Base-by-base conservation (phyloP, 805 yeast species). In the Candida lessepsii region DNA sequence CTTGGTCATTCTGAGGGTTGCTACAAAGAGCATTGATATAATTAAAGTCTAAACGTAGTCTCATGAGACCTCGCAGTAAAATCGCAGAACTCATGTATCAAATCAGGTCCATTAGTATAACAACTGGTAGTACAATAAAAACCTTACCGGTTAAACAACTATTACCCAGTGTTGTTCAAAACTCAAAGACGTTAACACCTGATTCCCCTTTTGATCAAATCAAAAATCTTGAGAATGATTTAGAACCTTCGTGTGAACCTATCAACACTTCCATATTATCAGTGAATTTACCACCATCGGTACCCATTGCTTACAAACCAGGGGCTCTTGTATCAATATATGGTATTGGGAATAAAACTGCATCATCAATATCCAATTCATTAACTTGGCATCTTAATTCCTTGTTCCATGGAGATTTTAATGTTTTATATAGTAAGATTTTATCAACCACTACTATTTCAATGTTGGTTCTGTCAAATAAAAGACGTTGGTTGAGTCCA, bases 241-340 rank as follows among this genome's bases (percentile, higher is more conserved):
- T 19, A 20, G 23, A 20, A 13, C 19, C 38, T 5, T 21, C 7
- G 13, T 20, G 27, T 21, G 29, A 34, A 10, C 16, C 35, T 2
- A 28, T 39, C 17, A 34, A 28, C 24, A 21, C 27, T 29, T 62
- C 79, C 0, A 63, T 78, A 0, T 56, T 79, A 16, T 63, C 75
- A 5, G 54, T 79, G n/a, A 60, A 68, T 1, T 53, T 76, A n/a
- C 80, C 82, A 1, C 80, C 86, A 1, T 79, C 85, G 0, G 60
- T 76, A 1, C 84, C 86, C 0, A 57, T 78, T 2, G 63, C 65
- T 45, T 57, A 79, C 9, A 65, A 71, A 29, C 63, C 68, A 28
- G 75, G 78, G 2, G 66, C 83, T 0, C 52, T 81, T 21, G 56
- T 81, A 36, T 64, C 81, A 2, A 55, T 80, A 1, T 75, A 68